Conservation (phyloP, 345 rosid species). For the Arabis hirsuta region DNA sequence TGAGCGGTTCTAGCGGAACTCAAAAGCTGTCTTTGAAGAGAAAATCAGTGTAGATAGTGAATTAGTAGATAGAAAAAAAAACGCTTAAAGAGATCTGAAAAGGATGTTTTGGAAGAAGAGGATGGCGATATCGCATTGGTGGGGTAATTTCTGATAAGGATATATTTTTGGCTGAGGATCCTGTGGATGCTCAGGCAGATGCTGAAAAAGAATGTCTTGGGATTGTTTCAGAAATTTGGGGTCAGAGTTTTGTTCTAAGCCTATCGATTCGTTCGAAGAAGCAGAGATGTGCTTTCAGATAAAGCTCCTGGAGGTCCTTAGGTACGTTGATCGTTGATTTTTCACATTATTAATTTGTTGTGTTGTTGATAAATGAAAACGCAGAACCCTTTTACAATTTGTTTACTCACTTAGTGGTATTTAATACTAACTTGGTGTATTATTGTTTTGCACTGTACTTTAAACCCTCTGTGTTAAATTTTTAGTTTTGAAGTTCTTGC, state of each 20-base stretch:
- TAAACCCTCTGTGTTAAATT: not conserved
- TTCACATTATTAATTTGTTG: not conserved
- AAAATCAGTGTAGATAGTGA: conserved; percentile 45
- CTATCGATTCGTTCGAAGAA: conserved; percentile 52
- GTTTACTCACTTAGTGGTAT: not conserved
- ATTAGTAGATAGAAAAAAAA: conserved; percentile 34
- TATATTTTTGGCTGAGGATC: conserved; percentile 41
- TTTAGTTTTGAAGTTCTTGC: conserved; percentile 27
- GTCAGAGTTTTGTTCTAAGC: conserved; percentile 46
- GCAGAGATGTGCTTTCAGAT: conserved; percentile 64
- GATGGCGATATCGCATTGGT: conserved; percentile 61
- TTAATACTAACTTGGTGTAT: conserved; percentile 11
- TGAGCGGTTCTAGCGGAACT: conserved; percentile 44
- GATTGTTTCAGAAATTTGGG: conserved; percentile 73
- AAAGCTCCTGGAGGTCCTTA: conserved; percentile 79
- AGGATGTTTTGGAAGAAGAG: conserved; percentile 43
- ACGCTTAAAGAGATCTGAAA: conserved; percentile 54
- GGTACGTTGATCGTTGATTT: conserved; percentile 62
- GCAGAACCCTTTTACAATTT: not conserved
- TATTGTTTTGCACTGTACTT: conserved; percentile 9
- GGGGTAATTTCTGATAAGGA: conserved; percentile 56
- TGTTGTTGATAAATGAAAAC: too few species aligned
- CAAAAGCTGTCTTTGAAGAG: conserved; percentile 53
- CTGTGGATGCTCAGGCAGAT: conserved; percentile 49
- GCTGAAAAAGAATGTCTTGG: conserved; percentile 50